These are phyloP conservation scores for Sporothrix brunneoviolacea DNA, from an alignment of 2,329 filamentous ascomycete species.

Conservation along the genomic window DNA sequence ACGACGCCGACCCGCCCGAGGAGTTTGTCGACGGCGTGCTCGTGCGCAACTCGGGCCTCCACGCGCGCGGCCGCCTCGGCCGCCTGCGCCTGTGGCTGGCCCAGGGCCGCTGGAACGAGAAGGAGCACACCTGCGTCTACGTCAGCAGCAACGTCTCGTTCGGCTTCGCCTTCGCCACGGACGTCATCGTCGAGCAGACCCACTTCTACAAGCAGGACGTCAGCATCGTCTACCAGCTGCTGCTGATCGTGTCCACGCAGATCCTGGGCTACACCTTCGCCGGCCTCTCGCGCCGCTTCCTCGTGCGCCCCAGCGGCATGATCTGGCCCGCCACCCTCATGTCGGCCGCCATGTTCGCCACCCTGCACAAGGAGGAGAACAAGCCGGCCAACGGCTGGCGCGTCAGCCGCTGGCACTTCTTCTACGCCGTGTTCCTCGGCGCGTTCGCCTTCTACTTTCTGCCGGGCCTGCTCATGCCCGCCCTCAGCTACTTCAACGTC, in stretches of 20 bases:
- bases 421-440: conserved; percentile 63
- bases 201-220: conserved; percentile 82
- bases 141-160: conserved; percentile 87
- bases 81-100: conserved; percentile 65
- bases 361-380: conserved; percentile 78
- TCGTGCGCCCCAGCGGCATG: conserved; percentile 82
- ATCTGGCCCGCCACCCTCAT: conserved; percentile 87
- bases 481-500: conserved; percentile 82
- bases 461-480: conserved; percentile 74
- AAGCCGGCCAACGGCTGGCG: conserved; percentile 75
- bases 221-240: conserved; percentile 68
- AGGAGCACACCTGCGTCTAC: conserved; percentile 83
- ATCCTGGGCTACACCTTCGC: conserved; percentile 83
- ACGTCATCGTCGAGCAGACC: conserved; percentile 85
- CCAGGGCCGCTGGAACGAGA: conserved; percentile 79
- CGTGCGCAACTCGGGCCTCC: conserved; percentile 13
- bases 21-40: conserved; percentile 39
- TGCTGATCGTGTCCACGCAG: conserved; percentile 80
- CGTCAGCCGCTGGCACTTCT: conserved; percentile 78
- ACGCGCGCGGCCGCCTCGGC: conserved; percentile 25
- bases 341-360: conserved; percentile 84
- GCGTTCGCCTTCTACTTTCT: conserved; percentile 80
- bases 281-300: conserved; percentile 70
- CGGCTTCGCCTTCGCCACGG: conserved; percentile 81
- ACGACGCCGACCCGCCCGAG: conserved; percentile 47